Evolutionary conservation across 352 stramenopile species (phyloP).

Genomic region (Phytophthora syringae): DNA sequence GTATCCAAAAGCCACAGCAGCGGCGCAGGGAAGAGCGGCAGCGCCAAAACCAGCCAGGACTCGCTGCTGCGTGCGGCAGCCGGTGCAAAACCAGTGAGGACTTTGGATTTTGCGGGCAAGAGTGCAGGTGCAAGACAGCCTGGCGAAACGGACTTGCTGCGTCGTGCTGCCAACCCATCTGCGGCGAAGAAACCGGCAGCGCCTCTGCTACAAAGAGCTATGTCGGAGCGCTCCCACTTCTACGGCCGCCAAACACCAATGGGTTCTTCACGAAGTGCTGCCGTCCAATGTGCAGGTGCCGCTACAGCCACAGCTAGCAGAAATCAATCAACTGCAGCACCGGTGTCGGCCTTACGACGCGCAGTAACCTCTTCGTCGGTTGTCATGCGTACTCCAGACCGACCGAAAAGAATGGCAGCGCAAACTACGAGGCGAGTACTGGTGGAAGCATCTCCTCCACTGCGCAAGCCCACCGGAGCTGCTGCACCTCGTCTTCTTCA

Average conservation of each 20-base stretch:
- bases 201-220: constrained; percentile 12
- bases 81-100: constrained; percentile 4
- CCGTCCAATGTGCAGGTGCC: constrained; percentile 1
- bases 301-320: constrained; percentile 1
- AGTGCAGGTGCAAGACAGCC: neutral
- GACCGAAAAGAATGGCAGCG: constrained; percentile 58
- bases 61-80: constrained; percentile 11
- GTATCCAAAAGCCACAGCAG: constrained; percentile 24
- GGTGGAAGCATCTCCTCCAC: constrained; percentile 78
- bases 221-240: constrained; percentile 25
- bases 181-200: constrained; percentile 7
- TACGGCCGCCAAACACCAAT: constrained; percentile 6
- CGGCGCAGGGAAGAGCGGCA: constrained; percentile 17
- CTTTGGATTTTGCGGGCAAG: neutral
- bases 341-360: constrained; percentile 11
- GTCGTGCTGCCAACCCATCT: constrained; percentile 8
- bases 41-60: constrained; percentile 13
- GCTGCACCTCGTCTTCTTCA: constrained; percentile 34
- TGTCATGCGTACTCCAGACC: constrained; percentile 83
- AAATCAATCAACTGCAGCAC: constrained; percentile 12
- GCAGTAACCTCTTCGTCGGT: constrained; percentile 36
- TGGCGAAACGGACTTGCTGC: constrained; percentile 14
- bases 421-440: constrained; percentile 54
- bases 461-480: constrained; percentile 51
- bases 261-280: constrained; percentile 5